A percentile compares a stretch with the other conserved stretches of the same genome.
These are phyloP conservation scores for Furcasterigmium sp. DNA, from an alignment of 2,329 filamentous ascomycete species.

Conservation along the genomic window DNA sequence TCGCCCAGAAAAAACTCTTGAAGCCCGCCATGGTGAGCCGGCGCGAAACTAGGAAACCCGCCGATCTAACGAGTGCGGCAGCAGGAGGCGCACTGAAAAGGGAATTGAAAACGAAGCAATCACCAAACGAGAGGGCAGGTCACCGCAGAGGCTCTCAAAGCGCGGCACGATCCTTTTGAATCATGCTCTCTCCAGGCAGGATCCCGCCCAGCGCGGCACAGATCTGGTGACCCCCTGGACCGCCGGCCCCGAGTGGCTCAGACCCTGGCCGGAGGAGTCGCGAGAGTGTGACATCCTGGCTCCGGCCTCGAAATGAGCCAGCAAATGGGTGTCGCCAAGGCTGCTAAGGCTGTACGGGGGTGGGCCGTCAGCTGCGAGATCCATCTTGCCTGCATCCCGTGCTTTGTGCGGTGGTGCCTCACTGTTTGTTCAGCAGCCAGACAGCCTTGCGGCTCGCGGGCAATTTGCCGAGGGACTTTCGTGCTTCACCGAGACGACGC, in stretches of 20 bases:
- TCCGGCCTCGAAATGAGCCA: not conserved
- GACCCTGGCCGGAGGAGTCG: not conserved
- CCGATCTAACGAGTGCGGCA: not conserved
- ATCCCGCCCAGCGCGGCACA: conserved; percentile 3
- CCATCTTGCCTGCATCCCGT: not conserved
- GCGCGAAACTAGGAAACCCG: not conserved
- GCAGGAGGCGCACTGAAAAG: not conserved
- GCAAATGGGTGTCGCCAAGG: not conserved
- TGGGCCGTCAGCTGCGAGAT: not conserved
- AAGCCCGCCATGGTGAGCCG: not conserved
- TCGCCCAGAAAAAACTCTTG: not conserved
- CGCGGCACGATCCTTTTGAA: conserved; percentile 1
- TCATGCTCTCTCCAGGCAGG: no score
- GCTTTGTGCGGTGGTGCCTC: not conserved
- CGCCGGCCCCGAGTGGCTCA: not conserved
- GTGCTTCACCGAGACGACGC: no score
- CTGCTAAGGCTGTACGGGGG: conserved; percentile 1
- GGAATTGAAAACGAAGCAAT: no score
- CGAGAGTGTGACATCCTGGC: not conserved
- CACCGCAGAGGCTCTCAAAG: not conserved
- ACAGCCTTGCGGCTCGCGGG: no score
- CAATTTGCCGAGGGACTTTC: no score
- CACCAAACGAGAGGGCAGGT: no score
- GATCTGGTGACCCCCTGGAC: not conserved
- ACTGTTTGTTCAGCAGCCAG: not conserved